phyloP scores from a whole-genome alignment of 371 early-diverging fungal species.

The Homolaphlyctis polyrhiza region DNA sequence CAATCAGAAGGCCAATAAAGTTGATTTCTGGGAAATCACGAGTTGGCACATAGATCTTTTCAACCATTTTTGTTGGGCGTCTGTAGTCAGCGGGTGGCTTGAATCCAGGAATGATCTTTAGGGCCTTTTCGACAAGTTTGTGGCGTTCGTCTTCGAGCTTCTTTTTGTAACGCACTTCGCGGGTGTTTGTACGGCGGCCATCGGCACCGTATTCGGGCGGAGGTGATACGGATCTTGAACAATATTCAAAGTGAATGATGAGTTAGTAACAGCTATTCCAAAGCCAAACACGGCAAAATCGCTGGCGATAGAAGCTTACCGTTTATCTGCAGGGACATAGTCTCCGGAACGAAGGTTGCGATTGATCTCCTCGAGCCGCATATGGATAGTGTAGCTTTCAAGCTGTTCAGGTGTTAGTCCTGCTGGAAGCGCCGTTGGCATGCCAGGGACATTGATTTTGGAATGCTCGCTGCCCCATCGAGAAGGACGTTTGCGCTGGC shows the following conservation, averaged over 20 bases:
- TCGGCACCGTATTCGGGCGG: constrained; percentile 86
- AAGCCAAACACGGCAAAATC: background rate
- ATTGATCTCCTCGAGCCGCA: constrained; percentile 87
- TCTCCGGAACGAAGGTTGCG: constrained; percentile 76
- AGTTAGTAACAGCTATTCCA: background rate
- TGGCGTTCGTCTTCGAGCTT: constrained; percentile 93
- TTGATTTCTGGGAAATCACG: constrained; percentile 94
- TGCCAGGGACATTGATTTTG: constrained; percentile 68
- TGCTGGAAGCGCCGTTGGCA: constrained; percentile 77
- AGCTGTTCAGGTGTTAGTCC: constrained; percentile 71
- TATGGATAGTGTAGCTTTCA: constrained; percentile 77
- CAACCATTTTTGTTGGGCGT: constrained; percentile 71
- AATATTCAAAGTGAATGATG: background rate
- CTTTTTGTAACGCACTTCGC: constrained; percentile 86
- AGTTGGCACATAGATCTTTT: constrained; percentile 93
- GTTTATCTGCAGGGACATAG: constrained; percentile 68
- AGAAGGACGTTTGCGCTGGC: constrained; percentile 27
- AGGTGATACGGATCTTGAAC: constrained; percentile 84
- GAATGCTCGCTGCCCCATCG: constrained; percentile 82
- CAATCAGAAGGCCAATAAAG: constrained; percentile 94
- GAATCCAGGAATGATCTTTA: constrained; percentile 72
- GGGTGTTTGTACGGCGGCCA: constrained; percentile 92
- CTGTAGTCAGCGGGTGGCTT: constrained; percentile 90
- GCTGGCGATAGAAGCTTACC: constrained; percentile 10
- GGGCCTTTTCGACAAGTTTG: constrained; percentile 74